Conservation (phyloP, 768 basidiomycete genomes). For the Lactifluus subvellereus region DNA sequence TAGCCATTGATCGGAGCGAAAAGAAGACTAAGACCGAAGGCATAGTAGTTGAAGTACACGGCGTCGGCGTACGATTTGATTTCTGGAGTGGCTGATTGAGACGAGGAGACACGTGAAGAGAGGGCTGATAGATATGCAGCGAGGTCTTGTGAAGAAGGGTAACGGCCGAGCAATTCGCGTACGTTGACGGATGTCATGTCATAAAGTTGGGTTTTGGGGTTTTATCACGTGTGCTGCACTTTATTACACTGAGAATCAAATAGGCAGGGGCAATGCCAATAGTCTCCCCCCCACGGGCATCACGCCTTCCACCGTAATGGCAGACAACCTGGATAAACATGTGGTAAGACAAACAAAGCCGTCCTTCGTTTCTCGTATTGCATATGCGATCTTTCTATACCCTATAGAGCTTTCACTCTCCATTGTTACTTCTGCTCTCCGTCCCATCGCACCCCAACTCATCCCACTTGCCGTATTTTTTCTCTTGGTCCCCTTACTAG, state of each 20-base stretch:
- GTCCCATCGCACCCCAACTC: slow-evolving; percentile 53
- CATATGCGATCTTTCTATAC: slow-evolving; percentile 6
- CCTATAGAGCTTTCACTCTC: slow-evolving; percentile 28
- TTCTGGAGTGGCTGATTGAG: slow-evolving; percentile 40
- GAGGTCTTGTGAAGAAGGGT: slow-evolving; percentile 45
- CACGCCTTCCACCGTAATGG: not conserved
- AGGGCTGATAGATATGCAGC: slow-evolving; percentile 38
- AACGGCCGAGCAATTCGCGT: slow-evolving; percentile 44
- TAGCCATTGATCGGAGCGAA: slow-evolving; percentile 65
- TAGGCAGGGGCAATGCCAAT: no score
- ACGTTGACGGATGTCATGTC: slow-evolving; percentile 13
- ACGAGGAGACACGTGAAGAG: slow-evolving; percentile 24
- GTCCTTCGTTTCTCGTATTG: slow-evolving; percentile 7
- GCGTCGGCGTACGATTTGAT: slow-evolving; percentile 77
- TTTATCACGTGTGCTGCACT: slow-evolving; percentile 1
- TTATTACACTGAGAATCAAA: no score
- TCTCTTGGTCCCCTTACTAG: slow-evolving; percentile 54
- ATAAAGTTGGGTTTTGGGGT: not conserved
- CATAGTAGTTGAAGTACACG: slow-evolving; percentile 80
- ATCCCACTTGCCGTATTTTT: slow-evolving; percentile 61
- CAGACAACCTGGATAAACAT: slow-evolving; percentile 19
- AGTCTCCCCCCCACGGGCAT: not conserved
- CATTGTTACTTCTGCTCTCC: slow-evolving; percentile 30
- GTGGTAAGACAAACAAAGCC: not conserved
- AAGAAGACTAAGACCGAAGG: slow-evolving; percentile 75